These are phyloP conservation scores for Penicillium tannophilum DNA, from an alignment of 495 filamentous ascomycete genomes.

Conservation along the genomic window DNA sequence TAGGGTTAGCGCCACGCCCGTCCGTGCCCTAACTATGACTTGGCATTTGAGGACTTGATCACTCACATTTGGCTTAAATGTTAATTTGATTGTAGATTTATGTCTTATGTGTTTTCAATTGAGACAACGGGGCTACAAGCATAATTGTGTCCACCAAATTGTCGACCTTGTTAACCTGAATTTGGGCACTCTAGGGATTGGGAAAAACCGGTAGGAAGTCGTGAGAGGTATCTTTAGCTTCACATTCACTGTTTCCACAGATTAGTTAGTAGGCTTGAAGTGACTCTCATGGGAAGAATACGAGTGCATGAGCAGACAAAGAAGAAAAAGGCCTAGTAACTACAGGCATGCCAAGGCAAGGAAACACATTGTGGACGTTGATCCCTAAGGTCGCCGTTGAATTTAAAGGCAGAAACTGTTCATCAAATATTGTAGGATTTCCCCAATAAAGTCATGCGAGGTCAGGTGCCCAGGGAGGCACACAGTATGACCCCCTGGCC, in stretches of 20 bases:
- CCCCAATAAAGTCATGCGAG: too few species aligned
- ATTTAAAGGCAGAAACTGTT: not conserved
- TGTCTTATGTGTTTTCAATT: not conserved
- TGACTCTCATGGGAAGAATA: too few species aligned
- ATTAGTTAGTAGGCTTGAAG: too few species aligned
- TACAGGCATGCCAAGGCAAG: not conserved
- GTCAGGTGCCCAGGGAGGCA: too few species aligned
- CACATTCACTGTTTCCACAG: too few species aligned
- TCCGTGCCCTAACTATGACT: constrained; percentile 22
- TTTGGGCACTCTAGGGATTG: too few species aligned
- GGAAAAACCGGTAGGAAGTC: too few species aligned
- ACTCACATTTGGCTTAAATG: not conserved
- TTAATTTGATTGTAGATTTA: not conserved
- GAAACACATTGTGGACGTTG: not conserved
- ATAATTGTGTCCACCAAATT: too few species aligned
- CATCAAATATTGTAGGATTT: not conserved
- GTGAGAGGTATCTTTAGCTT: too few species aligned
- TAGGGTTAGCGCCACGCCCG: constrained; percentile 29
- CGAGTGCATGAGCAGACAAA: not conserved
- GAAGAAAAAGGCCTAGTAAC: not conserved
- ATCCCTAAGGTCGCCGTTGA: not conserved
- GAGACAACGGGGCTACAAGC: too few species aligned
- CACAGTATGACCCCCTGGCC: too few species aligned
- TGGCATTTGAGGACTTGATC: not conserved
- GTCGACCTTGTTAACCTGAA: too few species aligned